A percentile compares a stretch with the other conserved stretches of the same genome.
These are phyloP conservation scores for Scenedesmus sp. DNA, from an alignment of 163 green algal genomes.

Conservation along the genomic window DNA sequence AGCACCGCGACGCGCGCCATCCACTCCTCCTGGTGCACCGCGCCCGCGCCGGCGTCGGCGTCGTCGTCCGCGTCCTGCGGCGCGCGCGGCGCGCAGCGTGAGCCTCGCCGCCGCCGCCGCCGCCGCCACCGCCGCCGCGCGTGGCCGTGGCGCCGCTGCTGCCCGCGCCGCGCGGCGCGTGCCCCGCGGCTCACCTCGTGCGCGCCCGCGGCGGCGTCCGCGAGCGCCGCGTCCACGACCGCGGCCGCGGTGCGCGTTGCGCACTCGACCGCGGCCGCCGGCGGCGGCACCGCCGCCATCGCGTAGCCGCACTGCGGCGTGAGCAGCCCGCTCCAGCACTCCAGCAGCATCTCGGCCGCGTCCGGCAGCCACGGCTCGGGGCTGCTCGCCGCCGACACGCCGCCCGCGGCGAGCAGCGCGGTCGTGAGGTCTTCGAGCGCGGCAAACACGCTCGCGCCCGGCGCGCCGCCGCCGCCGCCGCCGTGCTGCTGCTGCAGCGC, in stretches of 20 bases:
- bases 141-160: too few relatives aligned
- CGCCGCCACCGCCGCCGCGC: too few relatives aligned
- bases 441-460: constrained; percentile 34
- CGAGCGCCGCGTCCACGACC: constrained; percentile 53
- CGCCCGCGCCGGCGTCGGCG: constrained; percentile 46
- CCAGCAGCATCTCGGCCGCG: constrained; percentile 69
- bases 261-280: constrained; percentile 18
- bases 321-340: constrained; percentile 63
- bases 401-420: constrained; percentile 34
- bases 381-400: constrained; percentile 1
- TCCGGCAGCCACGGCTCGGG: constrained; percentile 60
- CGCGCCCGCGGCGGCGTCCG: constrained; percentile 52
- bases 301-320: constrained; percentile 43
- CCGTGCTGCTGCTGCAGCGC: constrained; percentile 16
- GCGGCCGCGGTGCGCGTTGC: constrained; percentile 47
- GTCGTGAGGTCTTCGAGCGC: constrained; percentile 50
- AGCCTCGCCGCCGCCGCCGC: too few relatives aligned
- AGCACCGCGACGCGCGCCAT: constrained; percentile 60
- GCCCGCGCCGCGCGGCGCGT: background rate
- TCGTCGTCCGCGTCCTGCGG: constrained; percentile 48
- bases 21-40: constrained; percentile 52
- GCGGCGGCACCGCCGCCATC: constrained; percentile 17
- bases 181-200: constrained; percentile 47
- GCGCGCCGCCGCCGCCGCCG: background rate
- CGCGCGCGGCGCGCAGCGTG: background rate